phyloP scores from a whole-genome alignment of 495 filamentous ascomycete genomes.

The Staphylotrichum tortipilum region DNA sequence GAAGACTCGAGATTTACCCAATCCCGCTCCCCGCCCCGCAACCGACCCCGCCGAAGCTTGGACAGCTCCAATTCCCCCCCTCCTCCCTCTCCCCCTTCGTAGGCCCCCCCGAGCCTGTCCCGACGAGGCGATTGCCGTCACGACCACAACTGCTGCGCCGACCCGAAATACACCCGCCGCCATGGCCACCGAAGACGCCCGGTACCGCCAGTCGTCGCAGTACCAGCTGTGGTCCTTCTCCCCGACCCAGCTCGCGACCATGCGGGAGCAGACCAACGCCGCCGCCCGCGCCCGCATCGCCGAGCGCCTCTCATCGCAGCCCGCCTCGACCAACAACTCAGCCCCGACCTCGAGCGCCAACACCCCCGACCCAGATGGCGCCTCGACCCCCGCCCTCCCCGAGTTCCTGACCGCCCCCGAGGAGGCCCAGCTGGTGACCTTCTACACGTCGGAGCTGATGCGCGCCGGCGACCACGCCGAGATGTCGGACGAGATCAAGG shows the following conservation, averaged over 20 bases:
- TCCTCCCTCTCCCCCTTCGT: too few relatives aligned
- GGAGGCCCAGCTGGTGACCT: constrained; percentile 70
- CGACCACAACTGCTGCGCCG: neutral
- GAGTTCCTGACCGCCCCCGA: constrained; percentile 75
- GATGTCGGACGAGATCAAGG: constrained; percentile 71
- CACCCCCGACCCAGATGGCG: constrained; percentile 28
- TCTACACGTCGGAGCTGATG: constrained; percentile 66
- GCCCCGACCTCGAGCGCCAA: constrained; percentile 24
- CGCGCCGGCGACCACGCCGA: constrained; percentile 69
- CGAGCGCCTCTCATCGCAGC: constrained; percentile 21
- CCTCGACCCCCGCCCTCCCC: constrained; percentile 35
- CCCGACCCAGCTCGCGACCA: constrained; percentile 53
- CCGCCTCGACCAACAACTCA: constrained; percentile 19
- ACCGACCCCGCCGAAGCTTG: too few relatives aligned
- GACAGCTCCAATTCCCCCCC: too few relatives aligned
- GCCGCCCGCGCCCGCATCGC: constrained; percentile 64
- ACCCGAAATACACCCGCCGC: neutral
- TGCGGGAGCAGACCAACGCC: constrained; percentile 68
- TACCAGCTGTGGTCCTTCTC: constrained; percentile 92
- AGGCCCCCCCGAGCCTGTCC: too few relatives aligned
- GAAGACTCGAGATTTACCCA: too few relatives aligned
- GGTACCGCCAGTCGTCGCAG: constrained; percentile 87
- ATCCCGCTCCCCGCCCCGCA: too few relatives aligned
- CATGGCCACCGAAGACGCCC: constrained; percentile 67
- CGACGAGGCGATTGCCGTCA: too few relatives aligned